phyloP scores from a whole-genome alignment of 1,284 basidiomycete genomes.

The Trichosporon inkin region DNA sequence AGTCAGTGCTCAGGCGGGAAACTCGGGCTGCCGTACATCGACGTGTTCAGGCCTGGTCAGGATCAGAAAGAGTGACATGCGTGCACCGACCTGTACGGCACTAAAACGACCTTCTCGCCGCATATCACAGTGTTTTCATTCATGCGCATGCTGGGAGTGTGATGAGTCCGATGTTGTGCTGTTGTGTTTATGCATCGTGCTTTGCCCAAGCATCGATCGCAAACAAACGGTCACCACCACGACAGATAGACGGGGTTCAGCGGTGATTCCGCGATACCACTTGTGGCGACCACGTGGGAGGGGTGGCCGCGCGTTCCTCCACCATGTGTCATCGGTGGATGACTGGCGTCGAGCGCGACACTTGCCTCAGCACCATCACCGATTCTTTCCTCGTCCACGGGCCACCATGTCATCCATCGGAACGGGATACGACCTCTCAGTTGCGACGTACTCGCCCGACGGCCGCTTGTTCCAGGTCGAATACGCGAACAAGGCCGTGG shows the following conservation, averaged over 20 bases:
- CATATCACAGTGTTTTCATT: conserved; percentile 64
- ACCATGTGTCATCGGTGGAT: conserved; percentile 4
- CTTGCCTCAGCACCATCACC: background rate
- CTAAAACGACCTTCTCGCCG: conserved; percentile 61
- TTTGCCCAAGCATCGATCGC: too few species aligned
- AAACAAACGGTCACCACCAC: background rate
- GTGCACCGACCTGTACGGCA: conserved; percentile 62
- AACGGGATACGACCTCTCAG: conserved; percentile 96
- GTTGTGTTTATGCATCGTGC: too few species aligned
- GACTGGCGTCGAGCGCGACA: background rate
- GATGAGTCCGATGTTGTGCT: background rate
- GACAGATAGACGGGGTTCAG: background rate
- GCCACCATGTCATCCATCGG: conserved; percentile 86
- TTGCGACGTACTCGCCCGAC: conserved; percentile 97
- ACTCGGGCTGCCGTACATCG: conserved; percentile 46
- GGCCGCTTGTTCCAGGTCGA: conserved; percentile 99
- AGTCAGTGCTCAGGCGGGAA: conserved; percentile 3
- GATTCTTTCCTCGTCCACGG: background rate
- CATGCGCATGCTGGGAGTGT: conserved; percentile 55
- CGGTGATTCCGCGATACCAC: background rate
- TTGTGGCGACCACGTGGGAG: conserved; percentile 2
- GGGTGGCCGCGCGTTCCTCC: conserved; percentile 4
- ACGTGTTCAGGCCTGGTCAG: conserved; percentile 59
- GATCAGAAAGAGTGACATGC: conserved; percentile 7
- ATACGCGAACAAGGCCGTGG: conserved; percentile 97